Evolutionary conservation across 1,284 basidiomycete genomes (phyloP), one percentile per base, ranked within the genome.

Genomic region (Tilletia walkeri): DNA sequence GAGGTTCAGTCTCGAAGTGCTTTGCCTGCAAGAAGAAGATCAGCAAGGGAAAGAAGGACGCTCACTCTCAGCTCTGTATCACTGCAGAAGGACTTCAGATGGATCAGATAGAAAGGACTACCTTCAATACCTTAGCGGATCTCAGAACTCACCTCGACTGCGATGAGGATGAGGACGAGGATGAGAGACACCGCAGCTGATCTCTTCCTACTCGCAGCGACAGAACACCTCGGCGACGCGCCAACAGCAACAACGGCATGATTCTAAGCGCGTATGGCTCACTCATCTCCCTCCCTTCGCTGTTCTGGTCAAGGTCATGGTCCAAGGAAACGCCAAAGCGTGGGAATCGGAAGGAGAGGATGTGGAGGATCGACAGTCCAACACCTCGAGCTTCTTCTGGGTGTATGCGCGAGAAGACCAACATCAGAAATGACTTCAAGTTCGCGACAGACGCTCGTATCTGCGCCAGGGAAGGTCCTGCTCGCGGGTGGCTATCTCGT

Each of bases 401-500:
- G 41, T 14, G 41, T 30, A 30, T 30, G 24, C 24, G 41, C 41
- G 9, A 45, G 41, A 45, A 45, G 41, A 45, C 6, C 41, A 45
- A 45, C 41, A 39, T 38, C 59, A 7, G 59, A n/a, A 18, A 53
- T 24, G 50, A 53, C 50, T 53, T n/a, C 50, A 10, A 53, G 18
- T 18, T n/a, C 50, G 16, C 50, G 50, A 53, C 50, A 53, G 36
- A 63, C 59, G 12, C 59, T 91, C 71, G 89, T 96, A 68, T 97
- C 94, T 36, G 89, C 95, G 0, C 93, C 95, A 3, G 96, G 95
- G 75, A 99, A 99, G 85, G 95, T 97, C 69, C 89, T 99, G 72
- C 84, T 97, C 14, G 80, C 81, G 1, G 82, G 82, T 38, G 82
- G 82, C 63, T 84, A 84, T 65, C 77, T 84, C 4, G 82, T 84